Evolutionary conservation across 176 grass and related monocot species (phyloP).

Genomic region (maize (Zea mays)): Zm-B73-REFERENCE-NAM-5.0 NC_050096.1:252454501-252455000

Average conservation of each 20-base stretch:
- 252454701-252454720: background rate
- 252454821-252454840: background rate
- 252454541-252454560: background rate
- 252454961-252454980: too few species aligned
- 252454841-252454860: background rate
- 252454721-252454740: background rate
- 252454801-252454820: background rate
- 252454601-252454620: background rate
- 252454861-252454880: too few species aligned
- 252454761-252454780: background rate
- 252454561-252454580: constrained; percentile 30
- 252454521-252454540: constrained; percentile 32
- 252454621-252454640: background rate
- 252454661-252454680: background rate
- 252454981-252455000: too few species aligned
- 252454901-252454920: too few species aligned
- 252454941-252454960: too few species aligned
- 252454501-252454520: constrained; percentile 56
- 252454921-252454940: too few species aligned
- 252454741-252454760: background rate
- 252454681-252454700: background rate
- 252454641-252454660: background rate
- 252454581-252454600: constrained; percentile 1
- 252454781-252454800: background rate
- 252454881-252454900: too few species aligned